phyloP scores from a whole-genome alignment of 208 protist species.

The Tritrichomonas musculus region DNA sequence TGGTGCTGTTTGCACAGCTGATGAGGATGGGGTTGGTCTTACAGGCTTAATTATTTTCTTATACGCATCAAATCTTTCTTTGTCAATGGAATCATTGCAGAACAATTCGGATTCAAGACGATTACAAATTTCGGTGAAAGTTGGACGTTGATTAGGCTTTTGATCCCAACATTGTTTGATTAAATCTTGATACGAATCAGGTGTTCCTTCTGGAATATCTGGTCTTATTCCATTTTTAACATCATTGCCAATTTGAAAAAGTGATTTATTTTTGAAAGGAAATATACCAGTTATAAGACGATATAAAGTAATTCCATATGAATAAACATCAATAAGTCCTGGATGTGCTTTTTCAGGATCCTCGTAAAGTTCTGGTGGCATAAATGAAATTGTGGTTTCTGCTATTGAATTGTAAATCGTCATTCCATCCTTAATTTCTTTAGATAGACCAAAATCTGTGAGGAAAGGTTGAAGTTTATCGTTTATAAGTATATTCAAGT shows the following conservation, averaged over 20 bases:
- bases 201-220: neutral
- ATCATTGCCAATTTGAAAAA: neutral
- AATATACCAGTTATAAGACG: neutral
- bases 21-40: too few relatives aligned
- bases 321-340: neutral
- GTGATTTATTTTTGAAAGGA: neutral
- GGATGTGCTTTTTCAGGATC: neutral
- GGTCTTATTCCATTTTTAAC: neutral
- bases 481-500: neutral
- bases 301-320: neutral
- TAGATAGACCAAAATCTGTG: neutral
- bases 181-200: neutral
- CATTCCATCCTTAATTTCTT: neutral
- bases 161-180: neutral
- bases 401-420: neutral
- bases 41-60: too few relatives aligned
- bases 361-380: neutral
- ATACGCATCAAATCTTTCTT: too few relatives aligned
- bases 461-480: neutral
- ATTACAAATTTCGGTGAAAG: neutral
- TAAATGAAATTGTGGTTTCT: neutral
- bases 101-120: too few relatives aligned
- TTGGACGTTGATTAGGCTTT: neutral
- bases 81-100: too few relatives aligned
- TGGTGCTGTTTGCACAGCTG: too few relatives aligned